A percentile compares a stretch with the other conserved stretches of the same genome.
phyloP scores from a whole-genome alignment of 2,329 filamentous ascomycete genomes.

The Aaosphaeria arxii region DNA sequence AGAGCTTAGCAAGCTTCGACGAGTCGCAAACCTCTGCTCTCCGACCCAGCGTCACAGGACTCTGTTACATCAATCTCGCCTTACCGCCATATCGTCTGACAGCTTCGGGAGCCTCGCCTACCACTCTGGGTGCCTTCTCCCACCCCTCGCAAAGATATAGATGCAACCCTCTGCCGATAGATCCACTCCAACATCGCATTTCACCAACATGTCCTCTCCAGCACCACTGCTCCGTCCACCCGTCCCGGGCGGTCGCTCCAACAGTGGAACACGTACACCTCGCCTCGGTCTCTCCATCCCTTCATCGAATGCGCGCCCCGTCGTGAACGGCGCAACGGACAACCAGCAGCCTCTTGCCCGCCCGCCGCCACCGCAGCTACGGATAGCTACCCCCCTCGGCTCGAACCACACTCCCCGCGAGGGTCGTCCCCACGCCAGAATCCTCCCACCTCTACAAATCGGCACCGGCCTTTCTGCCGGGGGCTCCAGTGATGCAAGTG shows the following conservation, averaged over 20 bases:
- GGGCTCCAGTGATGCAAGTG: conserved; percentile 76
- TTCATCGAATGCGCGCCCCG: conserved; percentile 77
- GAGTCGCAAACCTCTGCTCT: conserved; percentile 6
- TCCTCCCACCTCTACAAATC: conserved; percentile 49
- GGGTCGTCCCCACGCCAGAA: conserved; percentile 54
- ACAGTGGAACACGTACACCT: conserved; percentile 63
- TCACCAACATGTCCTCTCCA: conserved; percentile 65
- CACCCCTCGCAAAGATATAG: conserved; percentile 8
- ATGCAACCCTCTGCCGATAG: conserved; percentile 25
- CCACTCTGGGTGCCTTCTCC: not conserved
- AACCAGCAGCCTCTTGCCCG: conserved; percentile 39
- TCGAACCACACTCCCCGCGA: conserved; percentile 70
- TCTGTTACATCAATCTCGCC: conserved; percentile 2
- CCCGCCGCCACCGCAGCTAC: conserved; percentile 73
- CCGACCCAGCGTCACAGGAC: conserved; percentile 7
- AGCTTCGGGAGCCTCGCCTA: too few species aligned
- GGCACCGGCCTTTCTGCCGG: conserved; percentile 60
- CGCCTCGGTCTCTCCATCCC: conserved; percentile 88
- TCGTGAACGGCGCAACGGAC: conserved; percentile 59
- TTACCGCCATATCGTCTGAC: conserved; percentile 2
- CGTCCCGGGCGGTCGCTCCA: conserved; percentile 63
- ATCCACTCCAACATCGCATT: conserved; percentile 13
- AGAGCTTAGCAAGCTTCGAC: conserved; percentile 5
- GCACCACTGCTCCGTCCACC: conserved; percentile 81
- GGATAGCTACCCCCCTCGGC: conserved; percentile 85